Evolutionary conservation across 2,329 filamentous ascomycete species (phyloP), one percentile per base, ranked within the genome.

Genomic region (Xylaria polymorpha): DNA sequence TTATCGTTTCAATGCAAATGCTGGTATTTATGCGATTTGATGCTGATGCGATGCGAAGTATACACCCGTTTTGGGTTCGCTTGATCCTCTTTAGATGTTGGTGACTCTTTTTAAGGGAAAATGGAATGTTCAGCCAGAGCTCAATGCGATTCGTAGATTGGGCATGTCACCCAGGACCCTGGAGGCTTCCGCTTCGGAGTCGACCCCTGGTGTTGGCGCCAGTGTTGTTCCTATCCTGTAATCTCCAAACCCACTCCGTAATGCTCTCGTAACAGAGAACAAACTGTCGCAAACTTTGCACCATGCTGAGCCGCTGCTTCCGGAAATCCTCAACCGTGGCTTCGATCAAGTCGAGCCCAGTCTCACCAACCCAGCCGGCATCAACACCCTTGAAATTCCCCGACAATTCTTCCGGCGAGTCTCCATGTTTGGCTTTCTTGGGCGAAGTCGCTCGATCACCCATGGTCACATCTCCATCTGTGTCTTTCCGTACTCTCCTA

Each of bases 181-280:
- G 75, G 44, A 81, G 61, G 57, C 78, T 82, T 32, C 77, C 80
- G 48, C 78, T 81, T 58, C 80, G 75, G n/a, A 65, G 74, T 58
- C 79, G 76, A 44, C 72, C 74, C 29, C 73, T 72, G 7, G 65
- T 71, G 6, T 72, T 75, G 25, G 53, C 60, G 4, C 53, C 61
- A 25, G 50, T 39, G 32, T 68, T 73, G 46, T 50, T 75, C 51
- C 69, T 74, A 51, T 84, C 84, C 63, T 88, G 83, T 46, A 84
- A 75, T 71, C 86, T 81, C 74, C 81, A 82, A 35, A 96, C 81
- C 94, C 95, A 99, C 81, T 98, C 95, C 64, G 97, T 83, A 7
- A 98, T 87, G 48, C 93, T 97, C 83, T 99, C 96, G 80, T 99
- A 99, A 80, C 96, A 99, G 41, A 99, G 88, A 59, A 98, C 95